Evolutionary conservation across 108 stramenopile species (phyloP).

Genomic region (Phaeodactylum tricornutum): DNA sequence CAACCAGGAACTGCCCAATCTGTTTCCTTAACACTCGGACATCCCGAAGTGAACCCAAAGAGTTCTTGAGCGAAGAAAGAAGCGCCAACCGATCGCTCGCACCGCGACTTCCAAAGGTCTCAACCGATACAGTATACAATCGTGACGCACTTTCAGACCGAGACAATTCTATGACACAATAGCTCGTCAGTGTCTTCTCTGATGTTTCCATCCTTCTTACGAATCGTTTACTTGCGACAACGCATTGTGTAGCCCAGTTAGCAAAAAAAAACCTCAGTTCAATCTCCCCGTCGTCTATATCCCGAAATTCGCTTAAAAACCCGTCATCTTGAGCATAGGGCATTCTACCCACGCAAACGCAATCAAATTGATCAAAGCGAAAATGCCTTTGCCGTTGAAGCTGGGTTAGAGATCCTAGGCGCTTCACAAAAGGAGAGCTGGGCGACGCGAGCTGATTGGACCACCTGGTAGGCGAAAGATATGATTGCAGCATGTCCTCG

Average conservation of each 20-base stretch:
- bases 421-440: constrained; percentile 38
- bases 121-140: constrained; percentile 35
- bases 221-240: constrained; percentile 33
- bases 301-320: constrained; percentile 45
- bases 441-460: constrained; percentile 29
- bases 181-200: constrained; percentile 33
- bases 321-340: constrained; percentile 25
- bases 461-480: constrained; percentile 50
- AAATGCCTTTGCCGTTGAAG: constrained; percentile 59
- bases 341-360: constrained; percentile 35
- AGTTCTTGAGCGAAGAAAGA: constrained; percentile 24
- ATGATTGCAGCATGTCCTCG: constrained; percentile 59
- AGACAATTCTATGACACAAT: constrained; percentile 40
- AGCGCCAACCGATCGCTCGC: constrained; percentile 27
- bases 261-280: constrained; percentile 34
- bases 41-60: constrained; percentile 15
- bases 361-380: constrained; percentile 54
- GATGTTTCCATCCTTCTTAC: constrained; percentile 15
- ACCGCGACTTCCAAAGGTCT: constrained; percentile 50
- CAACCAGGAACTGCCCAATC: constrained; percentile 40
- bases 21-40: constrained; percentile 43
- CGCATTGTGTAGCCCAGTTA: constrained; percentile 47
- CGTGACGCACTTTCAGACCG: constrained; percentile 22
- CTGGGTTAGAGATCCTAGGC: constrained; percentile 29
- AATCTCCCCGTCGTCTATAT: constrained; percentile 40